A percentile compares a stretch with the other conserved stretches of the same genome.
These are phyloP conservation scores for Candida tetrigidarum DNA, from an alignment of 1,139 yeast genomes.

Conservation along the genomic window DNA sequence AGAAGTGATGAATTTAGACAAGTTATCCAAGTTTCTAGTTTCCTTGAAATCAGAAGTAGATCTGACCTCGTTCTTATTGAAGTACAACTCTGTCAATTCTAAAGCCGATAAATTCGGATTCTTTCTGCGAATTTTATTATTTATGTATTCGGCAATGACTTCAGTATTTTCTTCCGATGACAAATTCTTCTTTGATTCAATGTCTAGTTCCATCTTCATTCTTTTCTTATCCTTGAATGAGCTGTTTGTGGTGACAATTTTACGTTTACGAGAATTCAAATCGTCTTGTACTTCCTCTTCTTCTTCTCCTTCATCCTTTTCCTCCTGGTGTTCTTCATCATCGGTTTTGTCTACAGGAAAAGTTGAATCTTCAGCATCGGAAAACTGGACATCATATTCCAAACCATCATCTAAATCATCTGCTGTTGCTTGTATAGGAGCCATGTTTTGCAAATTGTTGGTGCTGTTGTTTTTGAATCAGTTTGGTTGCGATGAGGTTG, in stretches of 20 bases:
- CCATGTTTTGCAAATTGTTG: constrained; percentile 11
- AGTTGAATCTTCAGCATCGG: constrained; percentile 19
- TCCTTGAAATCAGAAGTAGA: constrained; percentile 54
- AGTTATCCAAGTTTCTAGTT: constrained; percentile 51
- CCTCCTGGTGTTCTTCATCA: constrained; percentile 18
- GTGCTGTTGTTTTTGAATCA: background rate
- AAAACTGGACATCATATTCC: constrained; percentile 52
- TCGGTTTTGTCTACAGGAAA: constrained; percentile 18
- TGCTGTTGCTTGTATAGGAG: constrained; percentile 13
- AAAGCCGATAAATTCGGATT: constrained; percentile 63
- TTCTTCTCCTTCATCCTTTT: constrained; percentile 14
- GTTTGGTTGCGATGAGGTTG: constrained; percentile 8
- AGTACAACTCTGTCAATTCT: constrained; percentile 62
- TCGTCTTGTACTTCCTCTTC: constrained; percentile 10
- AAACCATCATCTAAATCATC: constrained; percentile 77
- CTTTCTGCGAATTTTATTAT: constrained; percentile 51
- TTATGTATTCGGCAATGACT: constrained; percentile 62
- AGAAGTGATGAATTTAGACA: constrained; percentile 45
- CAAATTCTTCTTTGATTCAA: constrained; percentile 51
- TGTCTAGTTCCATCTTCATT: constrained; percentile 61
- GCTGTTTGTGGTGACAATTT: constrained; percentile 23
- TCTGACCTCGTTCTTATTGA: constrained; percentile 51
- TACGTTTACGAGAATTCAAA: constrained; percentile 14
- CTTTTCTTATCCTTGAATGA: constrained; percentile 56
- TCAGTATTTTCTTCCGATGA: constrained; percentile 54